phyloP scores from a whole-genome alignment of 345 rosid genomes.

The Ricinus communis region DNA sequence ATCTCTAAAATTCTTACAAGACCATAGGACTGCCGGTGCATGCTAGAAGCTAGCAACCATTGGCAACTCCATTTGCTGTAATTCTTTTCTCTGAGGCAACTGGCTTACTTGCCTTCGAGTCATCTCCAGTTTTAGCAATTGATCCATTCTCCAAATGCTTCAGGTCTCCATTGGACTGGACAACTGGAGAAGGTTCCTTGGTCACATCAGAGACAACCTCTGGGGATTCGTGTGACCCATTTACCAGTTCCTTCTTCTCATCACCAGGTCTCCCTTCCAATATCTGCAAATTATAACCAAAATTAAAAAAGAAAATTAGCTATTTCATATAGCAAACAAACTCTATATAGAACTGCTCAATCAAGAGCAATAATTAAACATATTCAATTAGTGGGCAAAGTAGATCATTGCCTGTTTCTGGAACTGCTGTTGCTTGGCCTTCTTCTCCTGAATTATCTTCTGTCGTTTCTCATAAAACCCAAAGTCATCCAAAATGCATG shows the following conservation, averaged over 20 bases:
- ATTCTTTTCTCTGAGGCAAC: conserved; percentile 1
- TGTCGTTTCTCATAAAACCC: conserved; percentile 78
- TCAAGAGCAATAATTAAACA: not conserved
- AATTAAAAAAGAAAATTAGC: not conserved
- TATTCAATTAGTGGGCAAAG: not conserved
- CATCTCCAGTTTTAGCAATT: conserved; percentile 5
- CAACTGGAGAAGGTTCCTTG: not conserved
- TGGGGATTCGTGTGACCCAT: not conserved
- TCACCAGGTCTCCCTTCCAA: conserved; percentile 17
- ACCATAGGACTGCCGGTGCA: not conserved
- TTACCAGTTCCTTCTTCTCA: conserved; percentile 21
- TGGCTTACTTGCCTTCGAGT: conserved; percentile 2
- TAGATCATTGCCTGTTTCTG: conserved; percentile 55
- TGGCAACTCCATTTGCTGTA: not conserved
- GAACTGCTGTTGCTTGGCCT: conserved; percentile 67
- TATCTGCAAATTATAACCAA: not conserved
- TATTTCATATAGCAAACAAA: too few relatives aligned
- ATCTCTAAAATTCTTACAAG: not conserved
- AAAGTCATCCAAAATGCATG: conserved; percentile 89
- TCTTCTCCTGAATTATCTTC: conserved; percentile 78
- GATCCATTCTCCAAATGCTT: conserved; percentile 13
- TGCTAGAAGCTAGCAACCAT: conserved; percentile 9
- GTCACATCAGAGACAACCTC: conserved; percentile 9
- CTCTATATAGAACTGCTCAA: too few relatives aligned
- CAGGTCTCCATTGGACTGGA: conserved; percentile 6